These are phyloP conservation scores for Pythium scleroteichum DNA, from an alignment of 352 stramenopile species.

Conservation along the genomic window DNA sequence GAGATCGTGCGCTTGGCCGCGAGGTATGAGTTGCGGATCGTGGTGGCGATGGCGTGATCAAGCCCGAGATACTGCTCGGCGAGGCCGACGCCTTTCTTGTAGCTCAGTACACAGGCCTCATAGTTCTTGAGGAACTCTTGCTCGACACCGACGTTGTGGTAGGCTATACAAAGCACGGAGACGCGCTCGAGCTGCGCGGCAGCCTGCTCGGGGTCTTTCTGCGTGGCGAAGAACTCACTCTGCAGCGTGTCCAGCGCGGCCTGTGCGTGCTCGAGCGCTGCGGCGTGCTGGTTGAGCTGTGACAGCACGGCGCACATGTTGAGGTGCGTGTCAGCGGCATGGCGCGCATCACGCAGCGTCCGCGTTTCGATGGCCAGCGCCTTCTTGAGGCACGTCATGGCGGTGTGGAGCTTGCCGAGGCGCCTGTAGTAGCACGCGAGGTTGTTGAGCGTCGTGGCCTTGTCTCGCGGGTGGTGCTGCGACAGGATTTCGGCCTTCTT, in stretches of 20 bases:
- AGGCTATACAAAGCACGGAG: slow-evolving; percentile 93
- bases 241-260: slow-evolving; percentile 88
- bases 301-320: slow-evolving; percentile 93
- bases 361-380: slow-evolving; percentile 86
- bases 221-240: slow-evolving; percentile 76
- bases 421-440: slow-evolving; percentile 92
- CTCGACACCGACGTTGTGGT: slow-evolving; percentile 95
- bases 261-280: slow-evolving; percentile 88
- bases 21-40: slow-evolving; percentile 88
- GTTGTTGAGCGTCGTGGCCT: slow-evolving; percentile 94
- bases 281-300: slow-evolving; percentile 82
- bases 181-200: slow-evolving; percentile 69
- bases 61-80: slow-evolving; percentile 87
- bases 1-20: slow-evolving; percentile 73
- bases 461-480: slow-evolving; percentile 73
- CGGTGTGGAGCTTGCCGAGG: slow-evolving; percentile 85
- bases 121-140: slow-evolving; percentile 93
- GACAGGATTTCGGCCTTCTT: slow-evolving; percentile 94
- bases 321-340: slow-evolving; percentile 91
- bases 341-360: slow-evolving; percentile 60
- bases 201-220: background rate
- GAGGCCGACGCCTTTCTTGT: slow-evolving; percentile 91
- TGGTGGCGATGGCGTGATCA: slow-evolving; percentile 88
- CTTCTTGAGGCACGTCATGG: slow-evolving; percentile 91
- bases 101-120: slow-evolving; percentile 80